A percentile compares a stretch with the other conserved stretches of the same genome.
Evolutionary conservation across 2,329 filamentous ascomycete genomes (phyloP).

Genomic region (Didymellaceae sp.): DNA sequence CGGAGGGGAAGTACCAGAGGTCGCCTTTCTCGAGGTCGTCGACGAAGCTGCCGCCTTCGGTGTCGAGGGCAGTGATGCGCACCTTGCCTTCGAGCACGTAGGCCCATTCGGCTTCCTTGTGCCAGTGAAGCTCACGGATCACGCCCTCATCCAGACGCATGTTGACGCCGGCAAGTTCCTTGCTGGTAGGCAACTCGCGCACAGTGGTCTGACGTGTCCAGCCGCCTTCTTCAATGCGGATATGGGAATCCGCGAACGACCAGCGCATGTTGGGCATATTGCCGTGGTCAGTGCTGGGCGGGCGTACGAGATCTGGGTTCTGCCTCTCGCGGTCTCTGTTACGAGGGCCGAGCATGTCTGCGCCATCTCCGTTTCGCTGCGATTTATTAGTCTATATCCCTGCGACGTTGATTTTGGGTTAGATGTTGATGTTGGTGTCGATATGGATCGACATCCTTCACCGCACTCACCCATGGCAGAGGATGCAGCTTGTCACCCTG

Average conservation of each 20-base stretch:
- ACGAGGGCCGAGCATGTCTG: conserved; percentile 72
- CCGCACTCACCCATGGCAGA: conserved; percentile 58
- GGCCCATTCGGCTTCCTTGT: conserved; percentile 81
- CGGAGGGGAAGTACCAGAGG: conserved; percentile 81
- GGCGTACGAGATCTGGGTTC: conserved; percentile 73
- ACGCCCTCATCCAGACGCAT: conserved; percentile 77
- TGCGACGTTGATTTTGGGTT: not conserved
- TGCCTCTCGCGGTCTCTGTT: conserved; percentile 72
- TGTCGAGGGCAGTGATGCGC: conserved; percentile 74
- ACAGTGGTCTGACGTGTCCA: conserved; percentile 78
- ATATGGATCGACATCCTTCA: not conserved
- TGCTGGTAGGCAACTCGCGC: conserved; percentile 67
- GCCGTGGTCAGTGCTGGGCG: conserved; percentile 75
- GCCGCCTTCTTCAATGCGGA: conserved; percentile 69
- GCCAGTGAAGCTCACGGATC: conserved; percentile 81
- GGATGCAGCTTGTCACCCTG: conserved; percentile 67
- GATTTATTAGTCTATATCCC: conserved; percentile 15
- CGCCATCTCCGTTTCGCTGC: conserved; percentile 61
- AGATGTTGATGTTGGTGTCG: conserved; percentile 13
- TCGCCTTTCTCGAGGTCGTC: conserved; percentile 79
- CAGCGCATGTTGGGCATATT: conserved; percentile 75
- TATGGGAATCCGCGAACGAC: conserved; percentile 58
- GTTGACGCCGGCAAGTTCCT: conserved; percentile 78
- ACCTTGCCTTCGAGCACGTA: conserved; percentile 75
- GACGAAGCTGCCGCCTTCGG: conserved; percentile 77